phyloP scores from a whole-genome alignment of 495 filamentous ascomycete genomes.

The Penicillium pulvis region DNA sequence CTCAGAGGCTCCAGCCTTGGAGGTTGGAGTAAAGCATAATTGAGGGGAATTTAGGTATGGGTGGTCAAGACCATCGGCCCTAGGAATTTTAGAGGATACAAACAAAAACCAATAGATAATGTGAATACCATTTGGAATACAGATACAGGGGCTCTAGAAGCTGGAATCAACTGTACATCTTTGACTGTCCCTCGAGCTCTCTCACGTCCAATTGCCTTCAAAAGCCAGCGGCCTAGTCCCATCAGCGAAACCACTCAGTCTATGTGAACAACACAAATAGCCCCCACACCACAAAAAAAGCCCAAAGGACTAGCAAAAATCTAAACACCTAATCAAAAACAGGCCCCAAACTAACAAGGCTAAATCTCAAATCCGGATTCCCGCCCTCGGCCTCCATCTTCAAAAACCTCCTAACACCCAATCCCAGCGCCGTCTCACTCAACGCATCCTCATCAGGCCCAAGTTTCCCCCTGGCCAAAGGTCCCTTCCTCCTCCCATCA shows the following conservation, averaged over 20 bases:
- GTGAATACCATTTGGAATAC: background rate
- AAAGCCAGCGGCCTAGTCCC: background rate
- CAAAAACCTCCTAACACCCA: slow-evolving; percentile 63
- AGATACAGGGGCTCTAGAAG: background rate
- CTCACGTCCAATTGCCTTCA: no score
- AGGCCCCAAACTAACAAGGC: slow-evolving; percentile 68
- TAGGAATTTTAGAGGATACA: background rate
- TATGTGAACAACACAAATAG: background rate
- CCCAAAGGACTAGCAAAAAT: no score
- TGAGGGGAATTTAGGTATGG: no score
- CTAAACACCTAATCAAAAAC: slow-evolving; percentile 54
- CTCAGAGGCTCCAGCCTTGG: background rate
- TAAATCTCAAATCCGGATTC: slow-evolving; percentile 73
- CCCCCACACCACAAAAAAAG: no score
- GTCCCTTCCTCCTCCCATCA: slow-evolving; percentile 75
- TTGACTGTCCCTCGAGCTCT: background rate
- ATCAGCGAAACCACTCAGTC: background rate
- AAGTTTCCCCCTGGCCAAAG: slow-evolving; percentile 60
- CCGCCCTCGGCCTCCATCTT: slow-evolving; percentile 56
- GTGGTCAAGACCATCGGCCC: background rate
- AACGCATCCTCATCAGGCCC: slow-evolving; percentile 64
- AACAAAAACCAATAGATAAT: background rate
- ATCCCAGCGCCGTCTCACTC: slow-evolving; percentile 62
- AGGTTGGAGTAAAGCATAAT: background rate
- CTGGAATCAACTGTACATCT: background rate